Evolutionary conservation across 192 early-diverging fungal species (phyloP).

Genomic region (Physocladia obscura): DNA sequence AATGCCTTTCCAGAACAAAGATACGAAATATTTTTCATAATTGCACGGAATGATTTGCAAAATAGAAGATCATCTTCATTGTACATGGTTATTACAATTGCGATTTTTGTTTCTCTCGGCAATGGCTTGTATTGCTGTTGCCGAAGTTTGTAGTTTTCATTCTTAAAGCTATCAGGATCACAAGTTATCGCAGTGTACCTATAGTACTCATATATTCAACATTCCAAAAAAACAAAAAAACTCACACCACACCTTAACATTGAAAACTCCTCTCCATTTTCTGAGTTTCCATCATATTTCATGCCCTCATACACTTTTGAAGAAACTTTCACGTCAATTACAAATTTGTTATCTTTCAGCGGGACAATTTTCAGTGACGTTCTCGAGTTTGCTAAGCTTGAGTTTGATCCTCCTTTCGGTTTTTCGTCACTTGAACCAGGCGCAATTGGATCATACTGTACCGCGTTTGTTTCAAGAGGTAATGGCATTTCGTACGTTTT

Average conservation of each 20-base stretch:
- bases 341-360: conserved; percentile 45
- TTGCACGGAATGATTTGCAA: conserved; percentile 77
- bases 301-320: conserved; percentile 30
- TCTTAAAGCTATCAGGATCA: conserved; percentile 73
- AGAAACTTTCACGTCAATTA: conserved; percentile 47
- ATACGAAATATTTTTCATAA: conserved; percentile 89
- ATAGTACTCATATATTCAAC: not conserved
- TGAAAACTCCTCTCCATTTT: conserved; percentile 37
- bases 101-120: conserved; percentile 79
- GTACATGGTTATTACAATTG: conserved; percentile 88
- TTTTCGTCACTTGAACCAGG: not conserved
- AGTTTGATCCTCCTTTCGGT: not conserved
- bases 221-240: not conserved
- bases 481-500: not conserved
- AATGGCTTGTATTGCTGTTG: conserved; percentile 59
- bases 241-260: conserved; percentile 22
- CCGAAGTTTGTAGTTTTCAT: conserved; percentile 60
- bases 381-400: no score
- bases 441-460: not conserved
- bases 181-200: conserved; percentile 89
- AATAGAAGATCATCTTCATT: conserved; percentile 90
- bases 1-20: conserved; percentile 73
- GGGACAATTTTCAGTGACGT: conserved; percentile 23
- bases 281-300: conserved; percentile 17
- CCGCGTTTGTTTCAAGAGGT: not conserved